These are phyloP conservation scores for Yamadazyma phyllophila DNA, from an alignment of 805 yeast genomes.

Conservation along the genomic window DNA sequence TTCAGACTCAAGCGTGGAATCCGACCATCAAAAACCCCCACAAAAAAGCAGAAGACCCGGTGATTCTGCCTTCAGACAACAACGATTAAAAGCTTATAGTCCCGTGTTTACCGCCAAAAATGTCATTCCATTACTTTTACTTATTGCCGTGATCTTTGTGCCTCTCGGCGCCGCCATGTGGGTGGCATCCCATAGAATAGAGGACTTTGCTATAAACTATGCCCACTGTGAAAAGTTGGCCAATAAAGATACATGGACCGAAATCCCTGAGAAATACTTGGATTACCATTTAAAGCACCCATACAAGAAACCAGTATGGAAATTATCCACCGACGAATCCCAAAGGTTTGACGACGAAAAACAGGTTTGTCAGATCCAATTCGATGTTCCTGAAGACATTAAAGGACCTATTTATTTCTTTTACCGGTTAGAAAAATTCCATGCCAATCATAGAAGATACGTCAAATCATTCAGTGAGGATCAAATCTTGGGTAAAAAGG, in stretches of 20 bases:
- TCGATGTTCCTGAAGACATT: slow-evolving; percentile 31
- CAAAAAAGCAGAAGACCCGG: slow-evolving; percentile 63
- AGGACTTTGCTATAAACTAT: slow-evolving; percentile 42
- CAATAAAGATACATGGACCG: slow-evolving; percentile 28
- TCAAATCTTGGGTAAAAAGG: slow-evolving; percentile 41
- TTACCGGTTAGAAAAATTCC: slow-evolving; percentile 39
- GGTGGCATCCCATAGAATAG: slow-evolving; percentile 38
- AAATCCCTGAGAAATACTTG: slow-evolving; percentile 38
- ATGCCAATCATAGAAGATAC: slow-evolving; percentile 45
- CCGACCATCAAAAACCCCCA: slow-evolving; percentile 40
- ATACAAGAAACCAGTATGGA: slow-evolving; percentile 33
- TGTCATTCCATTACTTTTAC: slow-evolving; percentile 39
- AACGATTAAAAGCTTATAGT: slow-evolving; percentile 50
- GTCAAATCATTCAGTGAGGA: slow-evolving; percentile 45
- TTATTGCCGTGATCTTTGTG: slow-evolving; percentile 38
- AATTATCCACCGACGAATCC: slow-evolving; percentile 34
- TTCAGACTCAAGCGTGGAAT: slow-evolving; percentile 15
- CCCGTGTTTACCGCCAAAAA: slow-evolving; percentile 43
- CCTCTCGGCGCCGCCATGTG: slow-evolving; percentile 49
- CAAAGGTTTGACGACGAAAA: slow-evolving; percentile 49
- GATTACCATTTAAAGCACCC: slow-evolving; percentile 29
- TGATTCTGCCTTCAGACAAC: slow-evolving; percentile 57
- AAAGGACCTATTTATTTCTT: slow-evolving; percentile 42
- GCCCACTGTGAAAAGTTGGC: slow-evolving; percentile 40
- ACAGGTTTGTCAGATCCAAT: slow-evolving; percentile 45